Base-by-base conservation (phyloP, 352 stramenopile species). In the Aphanomyces cochlioides region DNA sequence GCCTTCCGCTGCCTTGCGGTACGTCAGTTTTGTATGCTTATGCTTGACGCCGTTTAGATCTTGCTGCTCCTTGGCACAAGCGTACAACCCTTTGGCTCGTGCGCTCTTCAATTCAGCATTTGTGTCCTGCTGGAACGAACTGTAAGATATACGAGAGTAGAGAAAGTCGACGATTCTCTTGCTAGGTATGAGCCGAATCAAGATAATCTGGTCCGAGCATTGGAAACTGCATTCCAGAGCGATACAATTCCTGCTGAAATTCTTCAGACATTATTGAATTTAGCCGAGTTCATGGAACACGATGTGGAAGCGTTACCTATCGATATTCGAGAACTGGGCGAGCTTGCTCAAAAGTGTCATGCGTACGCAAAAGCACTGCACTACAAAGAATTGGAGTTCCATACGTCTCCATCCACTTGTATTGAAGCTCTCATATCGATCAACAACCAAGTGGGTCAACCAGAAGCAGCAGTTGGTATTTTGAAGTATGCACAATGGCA, bases 201-300 rank as follows among this genome's bases (percentile, higher is more conserved):
- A 67, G 82, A 92, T 34, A 94, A 97, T 75, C 77, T 99, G 10
- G 87, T 98, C 15, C 81, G 90, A 43, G 89, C 94, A 4, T 78
- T 99, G 15, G 90, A 99, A 73, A 91, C 84, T 36, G 97, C 96
- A 7, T 98, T 99, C 57, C 86, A 96, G 73, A 94, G 80, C 48
- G 83, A 96, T 36, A 89, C 79, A 13, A 93, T 96, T 6, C 97
- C 97, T 0, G 92, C 96, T 15, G 97, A 99, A 75, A 99, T 99
- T 63, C 72, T 99, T 37, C 95, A 98, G 71, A 91, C 90, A 38
- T 78, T 99, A 34, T 76, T 99, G 7, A 98, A 99, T 75, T 78
- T 99, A 7, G 96, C 95, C 5, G 97, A 99, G 82, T 99, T 99
- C 72, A 99, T 99, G 95, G 97, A 99, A 75, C 95, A 98, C 66